These are phyloP conservation scores for Datura wrightii DNA, from an alignment of 257 asterid genomes.

Conservation along the genomic window DNA sequence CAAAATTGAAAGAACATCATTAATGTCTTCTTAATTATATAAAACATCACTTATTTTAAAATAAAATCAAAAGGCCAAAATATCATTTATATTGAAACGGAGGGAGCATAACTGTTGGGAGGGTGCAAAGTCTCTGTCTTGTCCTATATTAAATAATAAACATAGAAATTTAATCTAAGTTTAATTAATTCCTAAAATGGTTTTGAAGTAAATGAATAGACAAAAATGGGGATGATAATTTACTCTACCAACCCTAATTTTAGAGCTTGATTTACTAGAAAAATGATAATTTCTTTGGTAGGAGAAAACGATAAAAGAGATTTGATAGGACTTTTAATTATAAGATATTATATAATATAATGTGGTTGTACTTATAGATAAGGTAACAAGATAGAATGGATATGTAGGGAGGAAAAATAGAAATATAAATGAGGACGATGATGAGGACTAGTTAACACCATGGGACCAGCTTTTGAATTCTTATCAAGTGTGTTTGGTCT, in stretches of 20 bases:
- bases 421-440: not conserved
- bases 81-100: too few species aligned
- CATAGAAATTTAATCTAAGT: too few species aligned
- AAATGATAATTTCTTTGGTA: not conserved
- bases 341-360: slow-evolving; percentile 3
- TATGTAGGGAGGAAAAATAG: not conserved
- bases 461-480: not conserved
- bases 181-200: not conserved
- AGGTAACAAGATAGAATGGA: not conserved
- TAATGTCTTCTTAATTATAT: too few species aligned
- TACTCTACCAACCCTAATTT: not conserved
- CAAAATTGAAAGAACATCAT: too few species aligned
- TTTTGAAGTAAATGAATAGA: not conserved
- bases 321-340: not conserved
- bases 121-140: not conserved
- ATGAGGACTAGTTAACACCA: not conserved
- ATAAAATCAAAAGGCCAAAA: too few species aligned
- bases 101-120: not conserved
- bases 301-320: not conserved
- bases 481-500: not conserved
- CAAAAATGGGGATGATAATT: not conserved
- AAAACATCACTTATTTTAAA: too few species aligned
- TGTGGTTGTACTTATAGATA: not conserved
- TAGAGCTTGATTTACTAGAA: not conserved
- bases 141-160: not conserved